Percentiles rank a stretch among this genome's conserved stretches.
Evolutionary conservation across 2,329 filamentous ascomycete genomes (phyloP).

Genomic region (Aaosphaeria pasadenensis): DNA sequence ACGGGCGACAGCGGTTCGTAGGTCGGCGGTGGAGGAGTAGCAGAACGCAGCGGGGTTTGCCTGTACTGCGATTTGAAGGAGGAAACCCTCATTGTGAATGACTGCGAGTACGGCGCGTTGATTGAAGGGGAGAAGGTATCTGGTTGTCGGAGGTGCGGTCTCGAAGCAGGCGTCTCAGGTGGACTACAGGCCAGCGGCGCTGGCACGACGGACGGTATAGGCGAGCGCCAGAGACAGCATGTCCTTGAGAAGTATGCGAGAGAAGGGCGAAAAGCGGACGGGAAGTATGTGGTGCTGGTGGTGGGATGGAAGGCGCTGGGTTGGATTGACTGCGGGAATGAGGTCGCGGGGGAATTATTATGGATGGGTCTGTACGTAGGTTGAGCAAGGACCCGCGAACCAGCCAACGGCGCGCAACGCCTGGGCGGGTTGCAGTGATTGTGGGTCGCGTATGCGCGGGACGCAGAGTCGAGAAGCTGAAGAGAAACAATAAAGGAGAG

Average conservation of each 20-base stretch:
- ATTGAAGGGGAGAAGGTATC: slow-evolving; percentile 13
- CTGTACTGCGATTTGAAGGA: slow-evolving; percentile 34
- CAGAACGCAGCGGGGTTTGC: slow-evolving; percentile 25
- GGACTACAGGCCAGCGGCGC: slow-evolving; percentile 26
- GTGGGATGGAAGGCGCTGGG: neutral
- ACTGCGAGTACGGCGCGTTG: slow-evolving; percentile 12
- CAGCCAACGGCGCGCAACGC: too few relatives aligned
- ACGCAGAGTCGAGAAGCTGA: too few relatives aligned
- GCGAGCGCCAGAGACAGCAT: slow-evolving; percentile 24
- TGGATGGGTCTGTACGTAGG: neutral
- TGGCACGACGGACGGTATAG: slow-evolving; percentile 15
- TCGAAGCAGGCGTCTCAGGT: slow-evolving; percentile 22
- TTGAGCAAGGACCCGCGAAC: neutral
- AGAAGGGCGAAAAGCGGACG: slow-evolving; percentile 9
- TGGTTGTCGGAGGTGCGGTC: slow-evolving; percentile 19
- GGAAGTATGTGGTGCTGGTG: slow-evolving; percentile 1
- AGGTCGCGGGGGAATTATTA: neutral
- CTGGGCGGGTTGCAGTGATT: too few relatives aligned
- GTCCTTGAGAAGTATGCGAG: slow-evolving; percentile 21
- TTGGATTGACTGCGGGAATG: neutral
- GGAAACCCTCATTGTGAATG: slow-evolving; percentile 25
- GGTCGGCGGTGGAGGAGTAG: slow-evolving; percentile 29
- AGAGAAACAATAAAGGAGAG: too few relatives aligned
- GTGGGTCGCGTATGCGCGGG: too few relatives aligned
- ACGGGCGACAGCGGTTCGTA: slow-evolving; percentile 36